Evolutionary conservation across 768 basidiomycete species (phyloP).

Genomic region (Collybia sordida): DNA sequence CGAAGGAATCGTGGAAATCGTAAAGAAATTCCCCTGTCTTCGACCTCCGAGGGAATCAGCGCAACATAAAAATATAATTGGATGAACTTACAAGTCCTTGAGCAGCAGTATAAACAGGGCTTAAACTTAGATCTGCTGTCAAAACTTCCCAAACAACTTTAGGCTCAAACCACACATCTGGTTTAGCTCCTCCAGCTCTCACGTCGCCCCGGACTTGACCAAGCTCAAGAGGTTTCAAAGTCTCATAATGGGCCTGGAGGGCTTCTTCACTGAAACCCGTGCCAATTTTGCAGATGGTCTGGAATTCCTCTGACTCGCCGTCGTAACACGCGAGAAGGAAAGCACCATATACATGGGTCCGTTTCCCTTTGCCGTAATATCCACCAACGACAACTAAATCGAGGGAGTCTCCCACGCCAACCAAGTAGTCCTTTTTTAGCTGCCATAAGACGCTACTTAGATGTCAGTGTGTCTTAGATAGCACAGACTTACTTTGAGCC

Average conservation of each 20-base stretch:
- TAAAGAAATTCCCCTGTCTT: conserved; percentile 90
- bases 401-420: conserved; percentile 94
- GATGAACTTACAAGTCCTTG: conserved; percentile 72
- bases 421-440: conserved; percentile 98
- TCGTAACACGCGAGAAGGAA: conserved; percentile 98
- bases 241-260: conserved; percentile 77
- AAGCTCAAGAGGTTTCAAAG: conserved; percentile 75
- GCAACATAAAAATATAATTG: conserved; percentile 4
- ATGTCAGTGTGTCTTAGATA: conserved; percentile 1
- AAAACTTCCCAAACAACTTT: conserved; percentile 98
- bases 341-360: conserved; percentile 96
- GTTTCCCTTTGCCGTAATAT: conserved; percentile 97
- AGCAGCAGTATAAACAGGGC: conserved; percentile 94
- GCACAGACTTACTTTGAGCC: conserved; percentile 77
- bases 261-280: conserved; percentile 97
- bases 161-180: conserved; percentile 98
- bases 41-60: conserved; percentile 49
- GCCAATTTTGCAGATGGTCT: conserved; percentile 98
- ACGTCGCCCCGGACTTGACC: conserved; percentile 76
- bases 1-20: conserved; percentile 96
- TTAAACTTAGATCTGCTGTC: conserved; percentile 94
- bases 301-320: conserved; percentile 88
- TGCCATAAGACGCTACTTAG: conserved; percentile 27
- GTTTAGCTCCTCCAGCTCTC: conserved; percentile 90
- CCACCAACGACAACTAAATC: conserved; percentile 98